Base-by-base conservation (phyloP, 2,329 filamentous ascomycete genomes). In the Escovopsis sp. region DNA sequence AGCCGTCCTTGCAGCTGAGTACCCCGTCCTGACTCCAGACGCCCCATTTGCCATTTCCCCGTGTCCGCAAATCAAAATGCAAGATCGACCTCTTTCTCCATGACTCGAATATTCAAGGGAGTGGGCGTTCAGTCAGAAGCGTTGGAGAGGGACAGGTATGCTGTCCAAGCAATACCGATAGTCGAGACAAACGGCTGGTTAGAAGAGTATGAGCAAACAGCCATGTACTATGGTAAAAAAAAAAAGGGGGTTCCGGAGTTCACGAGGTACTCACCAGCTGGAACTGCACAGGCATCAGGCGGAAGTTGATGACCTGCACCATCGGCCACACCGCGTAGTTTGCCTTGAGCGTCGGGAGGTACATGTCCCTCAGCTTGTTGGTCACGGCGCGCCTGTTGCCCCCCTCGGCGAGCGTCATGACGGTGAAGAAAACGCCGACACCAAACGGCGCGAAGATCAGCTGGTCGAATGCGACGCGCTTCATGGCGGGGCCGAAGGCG, bases 251-350 rank as follows among this genome's bases (percentile, higher is more conserved):
- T n/a, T 12, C 5, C 23, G 23, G 23, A 5, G 23, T 23, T 23
- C 23, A 23, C 23, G 23, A 12, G 26, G 28, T 38, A 75, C 86
- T 71, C 66, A 95, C 88, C 63, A 98, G 82, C 63, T 98, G 91
- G 61, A 91, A 94, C 59, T 94, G 88, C 42, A 96, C 81, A 12
- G 91, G 91, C 70, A 98, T 86, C 52, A 96, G 60, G 28, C 89
- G 77, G 67, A 98, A 98, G 69, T 98, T 98, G 66, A 98, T 75
- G 49, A 96, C 80, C 66, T 98, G 91, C 37, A 98, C 91, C 6
- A 84, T 77, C 23, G 91, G 91, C 91, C 91, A 98, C 23, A 98
- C 75, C 53, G 94, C 69, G 55, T 82, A 98, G 65, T 98, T 98
- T 52, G 89, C 88, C 69, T 95, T 94, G 51, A 98, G 69, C 8